phyloP scores from a whole-genome alignment of 2,329 filamentous ascomycete genomes.

The Claviceps sp. region DNA sequence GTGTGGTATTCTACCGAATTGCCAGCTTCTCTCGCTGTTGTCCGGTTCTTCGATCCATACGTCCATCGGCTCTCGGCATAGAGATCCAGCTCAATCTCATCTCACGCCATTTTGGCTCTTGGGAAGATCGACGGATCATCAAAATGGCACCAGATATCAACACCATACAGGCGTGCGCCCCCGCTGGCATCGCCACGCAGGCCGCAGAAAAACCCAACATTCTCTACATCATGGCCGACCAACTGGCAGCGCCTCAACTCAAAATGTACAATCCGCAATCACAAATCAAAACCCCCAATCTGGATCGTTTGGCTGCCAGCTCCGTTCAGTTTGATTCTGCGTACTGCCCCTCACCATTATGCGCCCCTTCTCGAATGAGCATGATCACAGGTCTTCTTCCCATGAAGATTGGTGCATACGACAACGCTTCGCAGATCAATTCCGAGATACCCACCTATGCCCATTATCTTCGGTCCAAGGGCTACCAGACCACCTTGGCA shows the following conservation, averaged over 20 bases:
- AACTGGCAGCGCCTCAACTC: constrained; percentile 78
- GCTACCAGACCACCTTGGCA: constrained; percentile 81
- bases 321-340: constrained; percentile 88
- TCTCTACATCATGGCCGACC: constrained; percentile 88
- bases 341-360: constrained; percentile 88
- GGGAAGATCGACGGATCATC: neutral
- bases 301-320: constrained; percentile 67
- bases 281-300: constrained; percentile 82
- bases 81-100: neutral
- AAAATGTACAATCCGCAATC: constrained; percentile 85
- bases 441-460: constrained; percentile 84
- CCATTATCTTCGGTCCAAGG: constrained; percentile 72
- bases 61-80: neutral
- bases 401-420: constrained; percentile 82
- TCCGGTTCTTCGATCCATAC: constrained; percentile 1
- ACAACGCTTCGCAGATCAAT: constrained; percentile 76
- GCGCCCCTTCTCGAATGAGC: constrained; percentile 83
- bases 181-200: constrained; percentile 13
- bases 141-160: constrained; percentile 63
- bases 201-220: constrained; percentile 26
- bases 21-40: constrained; percentile 3
- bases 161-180: constrained; percentile 47
- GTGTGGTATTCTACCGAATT: constrained; percentile 7
- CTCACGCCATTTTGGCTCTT: neutral
- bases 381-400: constrained; percentile 88